Conservation (phyloP, 495 filamentous ascomycete genomes). For the Penicillium antarcticum region DNA sequence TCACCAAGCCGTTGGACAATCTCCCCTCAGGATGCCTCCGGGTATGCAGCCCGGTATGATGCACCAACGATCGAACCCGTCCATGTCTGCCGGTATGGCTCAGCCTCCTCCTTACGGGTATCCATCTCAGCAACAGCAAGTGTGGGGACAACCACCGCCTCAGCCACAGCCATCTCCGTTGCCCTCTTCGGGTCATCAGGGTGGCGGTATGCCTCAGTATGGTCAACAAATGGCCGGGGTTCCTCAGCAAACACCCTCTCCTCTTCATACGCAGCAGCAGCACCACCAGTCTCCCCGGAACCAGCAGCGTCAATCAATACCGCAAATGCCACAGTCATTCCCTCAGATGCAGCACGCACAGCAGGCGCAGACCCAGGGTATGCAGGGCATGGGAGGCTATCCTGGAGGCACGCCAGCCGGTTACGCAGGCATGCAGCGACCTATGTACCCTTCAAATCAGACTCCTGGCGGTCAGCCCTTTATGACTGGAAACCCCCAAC, state of each 20-base stretch:
- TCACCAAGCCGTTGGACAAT: constrained; percentile 42
- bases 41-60: constrained; percentile 44
- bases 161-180: constrained; percentile 52
- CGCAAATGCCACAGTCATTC: constrained; percentile 43
- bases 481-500: constrained; percentile 39
- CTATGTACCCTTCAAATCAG: constrained; percentile 43
- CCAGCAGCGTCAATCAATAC: constrained; percentile 36
- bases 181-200: constrained; percentile 38
- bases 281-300: constrained; percentile 50
- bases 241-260: constrained; percentile 43
- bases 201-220: constrained; percentile 45
- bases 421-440: constrained; percentile 37
- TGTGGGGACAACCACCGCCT: constrained; percentile 54
- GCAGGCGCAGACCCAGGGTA: constrained; percentile 58
- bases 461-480: constrained; percentile 37
- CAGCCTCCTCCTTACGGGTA: constrained; percentile 47
- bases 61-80: constrained; percentile 43
- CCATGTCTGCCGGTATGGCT: constrained; percentile 34
- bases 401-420: constrained; percentile 33
- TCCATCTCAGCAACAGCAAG: constrained; percentile 39
- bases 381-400: constrained; percentile 41
- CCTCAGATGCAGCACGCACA: constrained; percentile 50
- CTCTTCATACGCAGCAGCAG: constrained; percentile 40
- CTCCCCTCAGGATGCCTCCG: constrained; percentile 40
- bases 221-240: constrained; percentile 33